Evolutionary conservation across 164 flowering plant genomes (phyloP), one percentile per base, ranked within the genome.

Genomic region (Pachysandra terminalis): DNA sequence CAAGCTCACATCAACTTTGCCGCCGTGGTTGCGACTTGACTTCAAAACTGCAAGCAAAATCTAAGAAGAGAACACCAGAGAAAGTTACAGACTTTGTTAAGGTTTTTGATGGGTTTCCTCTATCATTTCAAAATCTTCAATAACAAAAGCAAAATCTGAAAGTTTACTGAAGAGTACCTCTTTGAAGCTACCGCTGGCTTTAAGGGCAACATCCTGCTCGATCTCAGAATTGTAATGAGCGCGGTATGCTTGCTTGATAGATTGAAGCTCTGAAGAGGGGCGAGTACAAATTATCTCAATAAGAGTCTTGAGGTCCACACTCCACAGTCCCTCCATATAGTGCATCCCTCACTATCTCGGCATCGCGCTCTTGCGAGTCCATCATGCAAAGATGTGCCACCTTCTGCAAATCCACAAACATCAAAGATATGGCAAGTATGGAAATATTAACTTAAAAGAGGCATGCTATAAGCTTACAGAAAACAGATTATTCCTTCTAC

Each of bases 191-290:
- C 79, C 75, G 23, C 16, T 37, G 14, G 53, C 54, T 60, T 73
- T 78, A 60, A 71, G 73, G 19, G 81, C 49, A 48, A 80, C 19
- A 59, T 80, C 81, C 37, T 75, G 79, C 63, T 78, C 83, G 25
- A 80, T 37, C 63, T 73, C 71, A 17, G 77, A 68, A 60, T 49
- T 68, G 57, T 75, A 80, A n/a, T 56, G 69, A 66, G 62, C 28
- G 9, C 19, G 67, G 51, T 78, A 80, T 24, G 75, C 74, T 59
- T 71, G 79, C 77, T 68, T 73, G 41, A 78, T 19, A 19, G 57
- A 48, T 13, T 66, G 79, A 53, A 78, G 75, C 60, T 78, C 81
- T 5, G 53, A 41, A 1, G 79, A 66, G 68, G 79, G 32, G n/a
- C 83, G 77, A 58, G 81, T 65, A 54, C 81, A 80, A 10, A 71